phyloP scores from a whole-genome alignment of 345 rosid genomes.

The Eucalyptus regnans region DNA sequence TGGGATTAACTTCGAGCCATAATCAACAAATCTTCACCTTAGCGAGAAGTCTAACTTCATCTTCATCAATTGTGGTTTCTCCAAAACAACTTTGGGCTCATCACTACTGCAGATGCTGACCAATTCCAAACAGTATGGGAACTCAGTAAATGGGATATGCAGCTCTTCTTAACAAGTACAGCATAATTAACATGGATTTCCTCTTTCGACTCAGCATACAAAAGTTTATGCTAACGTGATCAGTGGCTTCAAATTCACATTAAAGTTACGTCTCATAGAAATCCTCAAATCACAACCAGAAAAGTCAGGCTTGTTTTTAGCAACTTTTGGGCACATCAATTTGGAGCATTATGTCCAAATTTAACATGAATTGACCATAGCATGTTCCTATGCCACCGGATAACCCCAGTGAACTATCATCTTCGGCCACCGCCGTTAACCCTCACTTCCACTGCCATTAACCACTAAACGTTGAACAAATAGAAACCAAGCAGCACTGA shows the following conservation, averaged over 20 bases:
- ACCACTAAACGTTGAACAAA: rapidly evolving
- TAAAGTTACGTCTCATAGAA: no score
- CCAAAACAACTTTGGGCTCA: background rate
- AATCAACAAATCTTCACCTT: background rate
- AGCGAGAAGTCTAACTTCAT: background rate
- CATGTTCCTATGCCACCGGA: background rate
- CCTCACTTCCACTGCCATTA: background rate
- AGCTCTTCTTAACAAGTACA: no score
- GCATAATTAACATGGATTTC: no score
- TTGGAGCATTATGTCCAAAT: rapidly evolving
- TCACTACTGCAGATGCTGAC: background rate
- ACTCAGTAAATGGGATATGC: background rate
- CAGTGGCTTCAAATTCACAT: no score
- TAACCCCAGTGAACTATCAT: background rate
- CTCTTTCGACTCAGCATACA: no score
- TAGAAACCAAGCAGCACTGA: no score
- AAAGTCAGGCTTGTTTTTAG: no score
- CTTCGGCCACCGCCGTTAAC: rapidly evolving
- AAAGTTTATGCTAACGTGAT: no score
- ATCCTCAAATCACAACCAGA: no score
- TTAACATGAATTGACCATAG: no score
- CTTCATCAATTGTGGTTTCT: background rate
- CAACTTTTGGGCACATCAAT: no score
- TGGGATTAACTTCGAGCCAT: rapidly evolving
- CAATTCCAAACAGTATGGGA: background rate